These are phyloP conservation scores for Endocalyx cinctus DNA, from an alignment of 2,329 filamentous ascomycete species.

Conservation along the genomic window DNA sequence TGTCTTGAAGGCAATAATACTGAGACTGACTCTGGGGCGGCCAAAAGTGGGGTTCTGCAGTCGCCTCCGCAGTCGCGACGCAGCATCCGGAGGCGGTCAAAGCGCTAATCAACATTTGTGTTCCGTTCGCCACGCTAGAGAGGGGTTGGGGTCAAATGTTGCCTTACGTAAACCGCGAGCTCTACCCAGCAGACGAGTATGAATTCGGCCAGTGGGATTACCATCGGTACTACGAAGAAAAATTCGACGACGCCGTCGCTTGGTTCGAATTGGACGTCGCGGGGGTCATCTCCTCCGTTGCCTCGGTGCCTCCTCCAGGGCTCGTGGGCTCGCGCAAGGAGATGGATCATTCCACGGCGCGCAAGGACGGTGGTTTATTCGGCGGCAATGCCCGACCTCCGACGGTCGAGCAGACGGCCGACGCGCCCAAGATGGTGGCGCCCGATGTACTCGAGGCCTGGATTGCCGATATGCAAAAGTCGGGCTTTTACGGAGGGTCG, in stretches of 20 bases:
- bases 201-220: conserved; percentile 30
- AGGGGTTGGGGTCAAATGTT: conserved; percentile 32
- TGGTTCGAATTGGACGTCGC: conserved; percentile 14
- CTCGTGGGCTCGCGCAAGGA: conserved; percentile 26
- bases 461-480: conserved; percentile 30
- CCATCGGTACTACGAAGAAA: conserved; percentile 21
- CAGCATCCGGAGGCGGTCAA: conserved; percentile 22
- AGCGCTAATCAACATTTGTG: conserved; percentile 23
- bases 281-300: conserved; percentile 10
- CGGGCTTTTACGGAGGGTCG: conserved; percentile 28
- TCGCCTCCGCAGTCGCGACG: conserved; percentile 22
- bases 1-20: not conserved
- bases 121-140: conserved; percentile 38
- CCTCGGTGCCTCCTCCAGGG: conserved; percentile 3
- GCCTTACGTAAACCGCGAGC: conserved; percentile 33
- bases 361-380: conserved; percentile 12
- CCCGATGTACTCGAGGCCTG: conserved; percentile 15
- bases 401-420: not conserved
- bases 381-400: conserved; percentile 3
- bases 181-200: conserved; percentile 40
- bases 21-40: not conserved
- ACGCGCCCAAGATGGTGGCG: conserved; percentile 3
- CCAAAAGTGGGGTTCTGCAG: conserved; percentile 27
- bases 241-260: conserved; percentile 15
- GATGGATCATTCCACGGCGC: conserved; percentile 17